Percentiles rank a stretch among this genome's conserved stretches.
These are phyloP conservation scores for Wallemia ichthyophaga DNA, from an alignment of 1,284 basidiomycete genomes.

Conservation along the genomic window DNA sequence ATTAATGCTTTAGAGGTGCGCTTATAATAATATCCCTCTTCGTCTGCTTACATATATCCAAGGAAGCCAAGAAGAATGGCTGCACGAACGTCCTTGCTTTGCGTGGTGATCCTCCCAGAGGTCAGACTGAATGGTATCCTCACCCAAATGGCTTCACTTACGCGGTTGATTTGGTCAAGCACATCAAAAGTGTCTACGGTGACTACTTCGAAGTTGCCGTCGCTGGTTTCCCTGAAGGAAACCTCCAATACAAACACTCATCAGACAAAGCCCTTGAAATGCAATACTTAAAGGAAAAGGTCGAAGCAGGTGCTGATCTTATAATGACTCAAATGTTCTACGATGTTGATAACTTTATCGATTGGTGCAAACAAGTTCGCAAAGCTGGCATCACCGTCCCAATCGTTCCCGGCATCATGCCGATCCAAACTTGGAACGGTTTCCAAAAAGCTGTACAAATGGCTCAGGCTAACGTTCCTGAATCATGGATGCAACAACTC, in stretches of 20 bases:
- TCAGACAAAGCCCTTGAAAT: conserved; percentile 39
- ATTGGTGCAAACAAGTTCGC: conserved; percentile 43
- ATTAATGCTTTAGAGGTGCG: conserved; percentile 50
- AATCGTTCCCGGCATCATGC: conserved; percentile 89
- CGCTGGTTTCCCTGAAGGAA: conserved; percentile 50
- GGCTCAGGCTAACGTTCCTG: conserved; percentile 51
- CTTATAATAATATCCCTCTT: not conserved
- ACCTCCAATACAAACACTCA: conserved; percentile 60
- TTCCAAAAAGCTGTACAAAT: conserved; percentile 74
- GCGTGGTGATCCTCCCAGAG: conserved; percentile 50
- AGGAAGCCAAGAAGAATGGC: not conserved
- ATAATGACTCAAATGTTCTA: conserved; percentile 96
- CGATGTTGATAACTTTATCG: conserved; percentile 54
- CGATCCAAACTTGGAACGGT: conserved; percentile 80
- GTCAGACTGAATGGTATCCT: conserved; percentile 70
- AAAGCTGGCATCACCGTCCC: conserved; percentile 59
- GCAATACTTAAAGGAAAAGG: conserved; percentile 49
- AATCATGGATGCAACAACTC: conserved; percentile 32
- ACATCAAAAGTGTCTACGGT: conserved; percentile 63
- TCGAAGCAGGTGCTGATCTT: conserved; percentile 82
- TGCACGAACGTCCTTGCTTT: conserved; percentile 2
- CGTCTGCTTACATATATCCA: not conserved
- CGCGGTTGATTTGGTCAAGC: conserved; percentile 63
- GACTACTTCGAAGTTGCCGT: conserved; percentile 74
- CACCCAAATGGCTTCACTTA: conserved; percentile 60